Evolutionary conservation across 805 yeast genomes (phyloP).

Genomic region (Candida silvicultrix): DNA sequence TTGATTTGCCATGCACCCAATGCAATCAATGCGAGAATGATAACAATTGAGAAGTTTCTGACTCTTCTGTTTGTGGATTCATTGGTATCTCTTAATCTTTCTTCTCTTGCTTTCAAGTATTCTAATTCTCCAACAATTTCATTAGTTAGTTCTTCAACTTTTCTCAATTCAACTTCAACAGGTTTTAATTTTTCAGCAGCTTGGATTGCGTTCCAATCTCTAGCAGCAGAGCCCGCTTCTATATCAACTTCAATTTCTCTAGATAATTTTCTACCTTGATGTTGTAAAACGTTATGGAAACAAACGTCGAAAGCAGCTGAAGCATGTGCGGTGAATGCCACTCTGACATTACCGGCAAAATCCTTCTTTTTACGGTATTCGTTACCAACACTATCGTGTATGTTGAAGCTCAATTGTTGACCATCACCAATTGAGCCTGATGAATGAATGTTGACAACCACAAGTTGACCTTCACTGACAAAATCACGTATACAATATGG

Average conservation of each 20-base stretch:
- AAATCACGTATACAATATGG: slow-evolving; percentile 92
- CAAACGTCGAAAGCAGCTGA: slow-evolving; percentile 89
- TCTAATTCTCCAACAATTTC: slow-evolving; percentile 77
- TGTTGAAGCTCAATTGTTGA: slow-evolving; percentile 61
- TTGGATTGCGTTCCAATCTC: slow-evolving; percentile 96
- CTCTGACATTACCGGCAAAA: slow-evolving; percentile 62
- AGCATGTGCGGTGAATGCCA: slow-evolving; percentile 80
- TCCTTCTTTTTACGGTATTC: slow-evolving; percentile 76
- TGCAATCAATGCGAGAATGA: slow-evolving; percentile 61
- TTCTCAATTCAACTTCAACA: slow-evolving; percentile 82
- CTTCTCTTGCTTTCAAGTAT: slow-evolving; percentile 84
- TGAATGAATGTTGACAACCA: slow-evolving; percentile 75
- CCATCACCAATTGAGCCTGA: slow-evolving; percentile 83
- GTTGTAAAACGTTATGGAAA: slow-evolving; percentile 58
- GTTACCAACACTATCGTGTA: slow-evolving; percentile 77
- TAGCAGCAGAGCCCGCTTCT: slow-evolving; percentile 93
- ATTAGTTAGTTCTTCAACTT: slow-evolving; percentile 76
- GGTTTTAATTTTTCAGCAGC: slow-evolving; percentile 92
- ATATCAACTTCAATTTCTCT: slow-evolving; percentile 86
- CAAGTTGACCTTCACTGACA: slow-evolving; percentile 76
- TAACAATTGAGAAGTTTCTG: slow-evolving; percentile 71
- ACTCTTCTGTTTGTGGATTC: slow-evolving; percentile 94
- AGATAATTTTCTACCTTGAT: slow-evolving; percentile 36
- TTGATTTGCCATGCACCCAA: slow-evolving; percentile 91
- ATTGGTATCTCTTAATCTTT: slow-evolving; percentile 90